phyloP scores from a whole-genome alignment of 768 basidiomycete species.

The Suillus alpinus region DNA sequence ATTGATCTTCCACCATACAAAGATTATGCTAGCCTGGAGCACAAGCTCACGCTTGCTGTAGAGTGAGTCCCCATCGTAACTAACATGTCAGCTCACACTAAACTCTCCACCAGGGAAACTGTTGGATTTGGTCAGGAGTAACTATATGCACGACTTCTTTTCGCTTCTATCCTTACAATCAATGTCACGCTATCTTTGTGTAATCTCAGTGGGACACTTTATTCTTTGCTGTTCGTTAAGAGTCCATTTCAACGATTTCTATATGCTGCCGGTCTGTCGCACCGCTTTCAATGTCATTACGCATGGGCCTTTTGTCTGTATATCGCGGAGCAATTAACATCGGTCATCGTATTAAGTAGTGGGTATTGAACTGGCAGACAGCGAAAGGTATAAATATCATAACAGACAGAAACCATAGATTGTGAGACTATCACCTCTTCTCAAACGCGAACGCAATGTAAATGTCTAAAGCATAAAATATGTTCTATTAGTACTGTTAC shows the following conservation, averaged over 20 bases:
- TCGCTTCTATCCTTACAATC: slow-evolving; percentile 6
- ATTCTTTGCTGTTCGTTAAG: slow-evolving; percentile 10
- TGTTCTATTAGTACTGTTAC: not conserved
- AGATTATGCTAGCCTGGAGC: slow-evolving; percentile 90
- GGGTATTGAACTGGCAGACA: not conserved
- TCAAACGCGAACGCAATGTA: slow-evolving; percentile 93
- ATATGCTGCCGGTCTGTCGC: not conserved
- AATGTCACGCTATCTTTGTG: slow-evolving; percentile 25
- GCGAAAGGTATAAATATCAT: slow-evolving; percentile 3
- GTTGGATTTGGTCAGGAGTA: slow-evolving; percentile 94
- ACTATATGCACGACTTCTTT: slow-evolving; percentile 13
- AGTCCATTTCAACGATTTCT: not conserved
- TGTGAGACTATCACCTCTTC: slow-evolving; percentile 41
- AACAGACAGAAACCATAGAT: slow-evolving; percentile 1
- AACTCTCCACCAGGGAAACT: slow-evolving; percentile 61
- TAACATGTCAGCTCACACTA: slow-evolving; percentile 15
- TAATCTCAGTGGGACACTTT: slow-evolving; percentile 26
- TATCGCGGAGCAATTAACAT: not conserved
- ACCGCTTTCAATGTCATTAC: not conserved
- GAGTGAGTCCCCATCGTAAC: slow-evolving; percentile 57
- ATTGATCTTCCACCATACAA: slow-evolving; percentile 98
- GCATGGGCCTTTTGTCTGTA: not conserved
- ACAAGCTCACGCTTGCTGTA: slow-evolving; percentile 91
- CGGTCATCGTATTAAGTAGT: not conserved
- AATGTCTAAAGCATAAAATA: slow-evolving; percentile 55